Evolutionary conservation across 129 eudicot species (phyloP).

Genomic region (Calendula officinalis): DNA sequence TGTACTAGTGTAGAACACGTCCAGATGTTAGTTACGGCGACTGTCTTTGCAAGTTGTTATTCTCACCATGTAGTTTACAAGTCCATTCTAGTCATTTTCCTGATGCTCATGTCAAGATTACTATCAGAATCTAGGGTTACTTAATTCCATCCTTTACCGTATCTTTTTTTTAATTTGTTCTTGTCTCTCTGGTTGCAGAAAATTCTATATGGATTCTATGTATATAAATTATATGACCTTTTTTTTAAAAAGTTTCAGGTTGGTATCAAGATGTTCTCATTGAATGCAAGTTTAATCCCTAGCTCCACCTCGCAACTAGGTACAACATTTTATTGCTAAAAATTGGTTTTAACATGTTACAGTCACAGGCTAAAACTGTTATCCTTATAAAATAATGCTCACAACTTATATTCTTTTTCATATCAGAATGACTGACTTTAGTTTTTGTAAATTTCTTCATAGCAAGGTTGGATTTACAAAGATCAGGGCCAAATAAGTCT

Average conservation of each 20-base stretch:
- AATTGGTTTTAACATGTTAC: background rate
- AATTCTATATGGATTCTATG: too few relatives aligned
- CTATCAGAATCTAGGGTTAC: too few relatives aligned
- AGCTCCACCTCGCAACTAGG: constrained; percentile 44
- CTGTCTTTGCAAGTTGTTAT: too few relatives aligned
- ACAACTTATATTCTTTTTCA: constrained; percentile 6
- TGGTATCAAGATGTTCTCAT: constrained; percentile 38
- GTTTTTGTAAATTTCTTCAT: constrained; percentile 5
- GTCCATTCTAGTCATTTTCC: too few relatives aligned
- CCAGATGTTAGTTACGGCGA: background rate
- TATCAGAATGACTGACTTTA: constrained; percentile 6
- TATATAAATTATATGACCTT: background rate
- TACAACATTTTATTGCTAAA: constrained; percentile 19
- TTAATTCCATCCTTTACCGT: too few relatives aligned
- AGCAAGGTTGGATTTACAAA: constrained; percentile 43
- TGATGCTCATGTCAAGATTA: too few relatives aligned
- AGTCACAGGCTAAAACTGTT: background rate
- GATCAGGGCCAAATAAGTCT: constrained; percentile 32
- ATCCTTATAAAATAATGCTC: background rate
- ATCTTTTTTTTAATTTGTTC: too few relatives aligned
- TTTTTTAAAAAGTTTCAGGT: constrained; percentile 19
- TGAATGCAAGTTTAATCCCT: constrained; percentile 38
- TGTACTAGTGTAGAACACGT: background rate
- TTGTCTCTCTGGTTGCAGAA: too few relatives aligned
- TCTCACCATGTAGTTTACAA: too few relatives aligned